A percentile compares a stretch with the other conserved stretches of the same genome.
These are phyloP conservation scores for Termitomyces sp. DNA, from an alignment of 768 basidiomycete genomes.

Conservation along the genomic window DNA sequence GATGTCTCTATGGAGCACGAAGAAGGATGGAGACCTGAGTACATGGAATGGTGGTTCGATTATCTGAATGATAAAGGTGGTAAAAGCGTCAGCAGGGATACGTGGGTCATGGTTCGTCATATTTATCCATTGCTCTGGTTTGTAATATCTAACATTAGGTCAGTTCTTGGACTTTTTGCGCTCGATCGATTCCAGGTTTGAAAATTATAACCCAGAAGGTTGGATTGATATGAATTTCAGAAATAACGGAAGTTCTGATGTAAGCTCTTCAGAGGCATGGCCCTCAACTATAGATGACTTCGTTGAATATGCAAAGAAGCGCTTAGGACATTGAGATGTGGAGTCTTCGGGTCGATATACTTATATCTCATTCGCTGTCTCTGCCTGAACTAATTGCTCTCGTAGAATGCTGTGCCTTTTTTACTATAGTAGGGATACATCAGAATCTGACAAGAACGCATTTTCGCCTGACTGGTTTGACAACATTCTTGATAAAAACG, in stretches of 20 bases:
- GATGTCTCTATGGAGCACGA: conserved; percentile 44
- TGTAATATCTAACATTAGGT: neutral
- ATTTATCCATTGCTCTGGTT: neutral
- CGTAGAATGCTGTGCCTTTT: neutral
- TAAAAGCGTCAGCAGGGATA: conserved; percentile 84
- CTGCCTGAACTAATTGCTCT: neutral
- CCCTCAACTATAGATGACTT: conserved; percentile 85
- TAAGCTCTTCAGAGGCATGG: conserved; percentile 59
- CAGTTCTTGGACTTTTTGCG: conserved; percentile 80
- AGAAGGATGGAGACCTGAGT: conserved; percentile 57
- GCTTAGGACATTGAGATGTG: conserved; percentile 16
- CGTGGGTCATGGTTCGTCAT: conserved; percentile 74
- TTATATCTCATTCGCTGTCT: neutral
- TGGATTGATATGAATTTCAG: conserved; percentile 9
- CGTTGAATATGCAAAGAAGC: conserved; percentile 56
- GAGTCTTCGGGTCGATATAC: neutral
- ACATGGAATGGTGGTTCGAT: conserved; percentile 74
- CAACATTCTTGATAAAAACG: neutral
- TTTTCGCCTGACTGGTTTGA: neutral
- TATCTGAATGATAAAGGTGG: conserved; percentile 59
- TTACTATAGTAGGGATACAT: neutral
- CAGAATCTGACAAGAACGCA: neutral
- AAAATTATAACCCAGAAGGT: conserved; percentile 76
- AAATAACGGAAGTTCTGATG: conserved; percentile 6
- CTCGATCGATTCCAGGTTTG: conserved; percentile 66